Base-by-base conservation (phyloP, 345 rosid species). In the Rhodamnia argentea region DNA sequence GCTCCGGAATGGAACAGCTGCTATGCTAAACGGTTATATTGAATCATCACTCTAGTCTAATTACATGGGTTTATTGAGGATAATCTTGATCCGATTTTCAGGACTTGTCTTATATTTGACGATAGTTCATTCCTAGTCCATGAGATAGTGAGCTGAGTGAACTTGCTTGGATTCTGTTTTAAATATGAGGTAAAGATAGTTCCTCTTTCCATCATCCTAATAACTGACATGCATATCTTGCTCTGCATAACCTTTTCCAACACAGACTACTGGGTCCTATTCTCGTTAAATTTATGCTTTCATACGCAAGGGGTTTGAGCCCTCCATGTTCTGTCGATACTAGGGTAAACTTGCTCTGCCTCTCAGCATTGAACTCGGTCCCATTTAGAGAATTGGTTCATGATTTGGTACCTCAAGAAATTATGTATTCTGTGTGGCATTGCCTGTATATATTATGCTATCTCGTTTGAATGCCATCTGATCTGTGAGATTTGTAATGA, bases 401-500 rank as follows among this genome's bases (percentile, higher is more conserved):
- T 40, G 5, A 70, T 32, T 16, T 32, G 16, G 78, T 70, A 70
- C 78, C 78, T 32, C 78, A 32, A 70, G 78, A 70, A 32, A 70
- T 70, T 16, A 70, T 32, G 44, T 16, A 70, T 70, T 70, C 78
- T 70, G 6, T 70, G 78, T 32, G 47, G 78, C 47, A 70, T 70
- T 70, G 44, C 24, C 47, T 5, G 13, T 16, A 32, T 32, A 9
- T 16, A 70, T 70, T 70, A 16, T 70, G 32, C 27, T 47, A 59
- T 74, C 76, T 86, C n/a, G 84, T 70, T 64, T 70, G 12, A 70
- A 70, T 18, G 78, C 44, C 47, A 32, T 70, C 78, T 70, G 60
- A 88, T 78, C 57, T 40, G 83, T 85, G 86, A 55, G 85, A 82
- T 83, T 86, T 62, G 27, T 42, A 32, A 82, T 85, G 88, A 92